Conservation (phyloP, 1,284 basidiomycete species). For the Coniferiporia weirii region DNA sequence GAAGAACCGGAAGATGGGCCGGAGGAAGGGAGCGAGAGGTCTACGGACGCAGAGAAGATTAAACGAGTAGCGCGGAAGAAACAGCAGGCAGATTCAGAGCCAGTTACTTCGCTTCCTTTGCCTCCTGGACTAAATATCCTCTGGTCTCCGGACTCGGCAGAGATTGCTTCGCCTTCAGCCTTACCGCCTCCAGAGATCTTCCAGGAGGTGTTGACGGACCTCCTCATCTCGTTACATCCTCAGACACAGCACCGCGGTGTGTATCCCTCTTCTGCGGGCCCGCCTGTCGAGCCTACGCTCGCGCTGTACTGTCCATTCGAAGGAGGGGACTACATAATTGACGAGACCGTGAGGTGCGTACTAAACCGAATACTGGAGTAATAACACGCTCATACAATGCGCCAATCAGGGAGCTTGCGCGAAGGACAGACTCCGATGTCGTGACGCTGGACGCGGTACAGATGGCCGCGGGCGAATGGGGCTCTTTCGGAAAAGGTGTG, state of each 20-base stretch:
- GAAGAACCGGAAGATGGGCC: slow-evolving; percentile 29
- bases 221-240: slow-evolving; percentile 71
- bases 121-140: slow-evolving; percentile 56
- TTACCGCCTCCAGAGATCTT: slow-evolving; percentile 56
- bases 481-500: slow-evolving; percentile 68
- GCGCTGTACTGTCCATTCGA: slow-evolving; percentile 83
- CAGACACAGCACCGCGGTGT: slow-evolving; percentile 72
- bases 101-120: slow-evolving; percentile 32
- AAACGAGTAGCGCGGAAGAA: background rate
- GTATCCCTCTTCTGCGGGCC: slow-evolving; percentile 45
- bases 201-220: slow-evolving; percentile 65
- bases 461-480: slow-evolving; percentile 76
- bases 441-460: slow-evolving; percentile 77
- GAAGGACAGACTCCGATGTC: slow-evolving; percentile 69
- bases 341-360: slow-evolving; percentile 53
- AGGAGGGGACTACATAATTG: slow-evolving; percentile 73
- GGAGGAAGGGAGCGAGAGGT: slow-evolving; percentile 35
- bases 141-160: slow-evolving; percentile 47
- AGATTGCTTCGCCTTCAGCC: slow-evolving; percentile 23
- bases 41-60: slow-evolving; percentile 14
- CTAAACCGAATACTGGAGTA: background rate
- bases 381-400: background rate
- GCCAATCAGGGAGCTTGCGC: slow-evolving; percentile 52
- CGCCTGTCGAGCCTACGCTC: slow-evolving; percentile 66
- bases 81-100: slow-evolving; percentile 1